Evolutionary conservation across 2,329 filamentous ascomycete species (phyloP).

Genomic region (Trichoderma breve): DNA sequence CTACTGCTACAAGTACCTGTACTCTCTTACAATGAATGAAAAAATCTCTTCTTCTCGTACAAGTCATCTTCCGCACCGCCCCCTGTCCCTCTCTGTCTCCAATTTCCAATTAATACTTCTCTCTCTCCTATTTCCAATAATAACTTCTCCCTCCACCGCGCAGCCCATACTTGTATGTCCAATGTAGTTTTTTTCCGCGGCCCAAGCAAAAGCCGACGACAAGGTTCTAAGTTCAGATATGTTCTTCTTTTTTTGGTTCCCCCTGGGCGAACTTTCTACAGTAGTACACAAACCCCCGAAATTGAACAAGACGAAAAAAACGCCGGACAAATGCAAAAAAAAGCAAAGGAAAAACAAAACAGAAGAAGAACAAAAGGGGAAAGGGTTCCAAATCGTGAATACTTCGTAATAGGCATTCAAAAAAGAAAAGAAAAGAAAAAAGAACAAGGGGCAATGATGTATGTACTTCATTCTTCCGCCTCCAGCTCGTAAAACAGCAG

Average conservation of each 20-base stretch:
- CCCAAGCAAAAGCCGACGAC: background rate
- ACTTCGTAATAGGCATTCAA: background rate
- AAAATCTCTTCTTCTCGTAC: background rate
- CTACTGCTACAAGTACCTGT: slow-evolving; percentile 1
- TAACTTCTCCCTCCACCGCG: background rate
- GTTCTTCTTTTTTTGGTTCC: background rate
- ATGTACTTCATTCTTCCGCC: slow-evolving; percentile 34
- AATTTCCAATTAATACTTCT: background rate
- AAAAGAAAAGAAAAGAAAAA: background rate
- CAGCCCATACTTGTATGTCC: background rate
- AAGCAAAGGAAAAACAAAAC: background rate
- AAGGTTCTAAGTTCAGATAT: slow-evolving; percentile 2
- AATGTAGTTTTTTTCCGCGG: background rate
- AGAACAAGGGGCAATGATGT: background rate
- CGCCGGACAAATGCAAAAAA: slow-evolving; percentile 17
- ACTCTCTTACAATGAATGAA: background rate
- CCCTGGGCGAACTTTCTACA: background rate
- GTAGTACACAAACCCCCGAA: background rate
- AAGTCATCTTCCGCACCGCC: background rate
- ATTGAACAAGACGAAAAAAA: slow-evolving; percentile 6
- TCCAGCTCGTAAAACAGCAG: slow-evolving; percentile 93
- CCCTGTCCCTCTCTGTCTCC: background rate
- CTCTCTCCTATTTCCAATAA: background rate
- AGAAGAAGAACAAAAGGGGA: background rate
- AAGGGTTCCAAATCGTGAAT: background rate